phyloP scores from a whole-genome alignment of 345 rosid species.

The Eucalyptus microcorys region DNA sequence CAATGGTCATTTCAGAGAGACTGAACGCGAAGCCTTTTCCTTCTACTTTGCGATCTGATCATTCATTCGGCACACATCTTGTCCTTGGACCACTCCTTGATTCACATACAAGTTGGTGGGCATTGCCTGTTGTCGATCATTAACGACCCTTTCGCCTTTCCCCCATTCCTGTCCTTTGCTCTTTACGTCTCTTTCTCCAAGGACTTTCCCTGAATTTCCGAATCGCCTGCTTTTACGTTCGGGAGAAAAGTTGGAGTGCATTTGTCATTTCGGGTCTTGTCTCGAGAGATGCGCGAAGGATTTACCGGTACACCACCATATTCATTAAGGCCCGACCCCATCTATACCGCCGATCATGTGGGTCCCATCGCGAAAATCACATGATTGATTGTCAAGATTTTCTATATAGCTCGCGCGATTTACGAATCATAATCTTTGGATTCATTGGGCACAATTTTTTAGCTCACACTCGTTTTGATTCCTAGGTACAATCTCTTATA shows the following conservation, averaged over 20 bases:
- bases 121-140: background rate
- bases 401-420: background rate
- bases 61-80: background rate
- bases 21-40: background rate
- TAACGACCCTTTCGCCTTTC: background rate
- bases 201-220: background rate
- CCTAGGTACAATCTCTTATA: fast-evolving
- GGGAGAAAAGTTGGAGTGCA: background rate
- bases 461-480: too few relatives aligned
- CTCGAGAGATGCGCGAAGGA: background rate
- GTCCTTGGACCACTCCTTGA: background rate
- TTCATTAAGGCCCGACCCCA: background rate
- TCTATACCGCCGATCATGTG: background rate
- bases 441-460: background rate
- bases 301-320: background rate
- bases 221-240: background rate
- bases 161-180: background rate
- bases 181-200: background rate
- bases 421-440: background rate
- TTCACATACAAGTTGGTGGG: background rate
- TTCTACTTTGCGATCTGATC: background rate
- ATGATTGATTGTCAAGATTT: background rate
- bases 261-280: background rate
- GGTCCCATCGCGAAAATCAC: background rate
- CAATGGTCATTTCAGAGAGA: background rate